phyloP scores from a whole-genome alignment of 108 stramenopile genomes.

The Cyclotella cryptica region DNA sequence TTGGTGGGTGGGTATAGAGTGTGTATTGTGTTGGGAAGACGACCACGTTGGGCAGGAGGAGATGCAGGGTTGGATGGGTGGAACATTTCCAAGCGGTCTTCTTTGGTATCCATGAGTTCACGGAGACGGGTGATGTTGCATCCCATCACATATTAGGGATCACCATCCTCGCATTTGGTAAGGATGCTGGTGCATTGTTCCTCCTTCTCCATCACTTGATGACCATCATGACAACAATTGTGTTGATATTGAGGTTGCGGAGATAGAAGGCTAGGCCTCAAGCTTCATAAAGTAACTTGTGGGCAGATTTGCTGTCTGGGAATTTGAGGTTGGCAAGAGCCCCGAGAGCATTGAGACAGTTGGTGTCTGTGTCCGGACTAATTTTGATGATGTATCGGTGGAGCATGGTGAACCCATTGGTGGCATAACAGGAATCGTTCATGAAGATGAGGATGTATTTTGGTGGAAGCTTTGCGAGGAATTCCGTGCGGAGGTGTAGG shows the following conservation, averaged over 20 bases:
- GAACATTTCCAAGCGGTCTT: neutral
- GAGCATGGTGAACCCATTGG: neutral
- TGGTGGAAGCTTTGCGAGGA: neutral
- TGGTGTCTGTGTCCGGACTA: neutral
- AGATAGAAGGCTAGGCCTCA: neutral
- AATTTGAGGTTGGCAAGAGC: neutral
- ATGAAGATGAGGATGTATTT: neutral
- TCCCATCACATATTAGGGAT: neutral
- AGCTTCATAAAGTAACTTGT: neutral
- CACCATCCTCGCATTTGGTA: neutral
- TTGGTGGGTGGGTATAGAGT: neutral
- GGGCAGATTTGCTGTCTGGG: neutral
- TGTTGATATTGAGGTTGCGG: neutral
- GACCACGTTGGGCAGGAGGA: neutral
- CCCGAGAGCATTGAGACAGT: no score
- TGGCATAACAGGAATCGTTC: conserved; percentile 4
- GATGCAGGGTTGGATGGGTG: neutral
- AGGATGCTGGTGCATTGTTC: neutral
- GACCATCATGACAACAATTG: neutral
- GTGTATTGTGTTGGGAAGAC: neutral
- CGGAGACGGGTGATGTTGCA: neutral
- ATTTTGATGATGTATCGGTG: neutral
- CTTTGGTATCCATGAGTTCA: neutral
- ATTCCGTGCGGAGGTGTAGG: neutral
- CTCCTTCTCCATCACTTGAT: no score